Evolutionary conservation across 2,329 filamentous ascomycete species (phyloP), one percentile per base, ranked within the genome.

Genomic region (Ophiosphaerella korrae): DNA sequence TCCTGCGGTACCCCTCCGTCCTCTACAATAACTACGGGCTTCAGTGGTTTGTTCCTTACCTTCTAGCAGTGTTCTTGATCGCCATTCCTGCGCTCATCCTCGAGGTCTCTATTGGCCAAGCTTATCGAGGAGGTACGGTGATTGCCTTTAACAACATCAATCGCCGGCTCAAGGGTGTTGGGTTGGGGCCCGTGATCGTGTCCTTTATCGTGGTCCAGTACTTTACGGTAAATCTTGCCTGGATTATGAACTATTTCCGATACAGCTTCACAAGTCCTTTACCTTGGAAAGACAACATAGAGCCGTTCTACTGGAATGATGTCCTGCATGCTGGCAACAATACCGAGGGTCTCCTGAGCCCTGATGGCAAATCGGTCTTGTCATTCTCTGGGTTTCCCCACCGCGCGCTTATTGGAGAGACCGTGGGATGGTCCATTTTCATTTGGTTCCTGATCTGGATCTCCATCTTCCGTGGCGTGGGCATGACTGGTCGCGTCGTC

Each of bases 401-500:
- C 0, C 67, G 74, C 6, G 72, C 63, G 0, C 63, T 85, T 2
- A 69, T 84, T 7, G 81, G 80, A 5, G 83, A 85, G 61, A 84
- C 81, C 0, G 81, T 83, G 2, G 82, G 78, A 9, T 85, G 82
- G 83, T 79, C 76, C 35, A 75, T 77, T 14, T 85, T 85, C 58
- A 79, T 82, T 50, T 84, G 82, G 81, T 82, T 85, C 62, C 66
- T 84, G 1, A 78, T 85, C 57, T 84, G 82, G 80, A 57, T 85
- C 35, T 83, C 79, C 57, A 84, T 86, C 58, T 83, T 84, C 67
- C 79, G 81, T 32, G 80, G 84, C 6, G 81, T 85, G 16, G 81
- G 82, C 0, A 65, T 83, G 52, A 84, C 82, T 2, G 82, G 82
- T 2, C 77, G 82, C 5, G 83, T 84, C 8, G 82, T 84, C 5